A percentile compares a stretch with the other conserved stretches of the same genome.
Evolutionary conservation across 495 filamentous ascomycete genomes (phyloP).

Genomic region (Penicillium soppii): DNA sequence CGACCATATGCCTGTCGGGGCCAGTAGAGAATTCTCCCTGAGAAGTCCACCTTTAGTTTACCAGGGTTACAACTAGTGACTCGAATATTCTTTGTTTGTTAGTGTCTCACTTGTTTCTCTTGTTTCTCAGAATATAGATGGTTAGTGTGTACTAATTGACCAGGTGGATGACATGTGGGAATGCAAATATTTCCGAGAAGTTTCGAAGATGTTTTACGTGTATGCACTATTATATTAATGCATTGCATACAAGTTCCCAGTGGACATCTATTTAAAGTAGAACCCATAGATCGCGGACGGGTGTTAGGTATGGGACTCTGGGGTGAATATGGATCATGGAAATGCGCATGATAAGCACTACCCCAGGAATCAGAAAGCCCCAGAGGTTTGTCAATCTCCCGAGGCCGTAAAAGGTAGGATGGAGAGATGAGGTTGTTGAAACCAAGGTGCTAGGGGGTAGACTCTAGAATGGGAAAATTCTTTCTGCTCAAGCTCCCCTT

Average conservation of each 20-base stretch:
- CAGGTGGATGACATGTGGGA: no score
- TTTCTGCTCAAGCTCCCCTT: slow-evolving; percentile 43
- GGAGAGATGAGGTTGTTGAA: background rate
- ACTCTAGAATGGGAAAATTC: slow-evolving; percentile 9
- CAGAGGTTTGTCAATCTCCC: slow-evolving; percentile 3
- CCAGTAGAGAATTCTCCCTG: background rate
- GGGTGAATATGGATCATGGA: background rate
- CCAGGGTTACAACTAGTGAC: no score
- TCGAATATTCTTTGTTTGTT: no score
- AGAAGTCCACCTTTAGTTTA: background rate
- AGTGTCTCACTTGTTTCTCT: background rate
- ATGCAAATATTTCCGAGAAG: no score
- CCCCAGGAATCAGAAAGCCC: background rate
- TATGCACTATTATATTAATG: no score
- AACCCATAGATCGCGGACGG: background rate
- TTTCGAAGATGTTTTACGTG: no score
- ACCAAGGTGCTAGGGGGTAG: background rate
- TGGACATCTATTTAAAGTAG: background rate
- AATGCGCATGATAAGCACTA: background rate
- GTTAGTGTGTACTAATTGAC: no score
- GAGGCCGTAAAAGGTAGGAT: background rate
- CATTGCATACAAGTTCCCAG: no score
- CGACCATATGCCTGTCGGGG: background rate
- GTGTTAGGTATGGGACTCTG: background rate
- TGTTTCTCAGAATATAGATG: no score